Evolutionary conservation across 1,284 basidiomycete species (phyloP).

Genomic region (Moesziomyces antarcticus): DNA sequence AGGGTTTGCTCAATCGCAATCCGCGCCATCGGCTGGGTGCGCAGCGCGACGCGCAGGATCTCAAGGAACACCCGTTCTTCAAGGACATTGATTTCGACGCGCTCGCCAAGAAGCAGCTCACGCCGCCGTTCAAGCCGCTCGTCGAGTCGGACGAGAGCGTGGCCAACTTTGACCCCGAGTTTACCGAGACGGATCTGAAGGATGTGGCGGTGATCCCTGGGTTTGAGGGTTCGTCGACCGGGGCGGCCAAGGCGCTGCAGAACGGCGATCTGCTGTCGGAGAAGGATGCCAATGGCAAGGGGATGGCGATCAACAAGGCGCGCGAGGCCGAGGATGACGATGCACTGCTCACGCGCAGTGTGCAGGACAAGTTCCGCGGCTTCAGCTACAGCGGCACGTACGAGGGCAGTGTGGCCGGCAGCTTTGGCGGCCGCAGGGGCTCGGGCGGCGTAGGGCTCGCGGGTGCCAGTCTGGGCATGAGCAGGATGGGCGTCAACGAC

Average conservation of each 20-base stretch:
- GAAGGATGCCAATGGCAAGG: slow-evolving; percentile 29
- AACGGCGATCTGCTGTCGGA: slow-evolving; percentile 34
- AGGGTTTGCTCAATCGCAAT: slow-evolving; percentile 96
- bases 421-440: slow-evolving; percentile 55
- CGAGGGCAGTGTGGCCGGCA: slow-evolving; percentile 55
- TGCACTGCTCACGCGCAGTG: slow-evolving; percentile 53
- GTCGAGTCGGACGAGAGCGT: slow-evolving; percentile 98
- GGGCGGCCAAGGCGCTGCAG: slow-evolving; percentile 26
- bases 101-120: slow-evolving; percentile 87
- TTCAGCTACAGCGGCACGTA: slow-evolving; percentile 66
- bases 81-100: slow-evolving; percentile 74
- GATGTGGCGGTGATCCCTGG: slow-evolving; percentile 62
- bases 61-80: slow-evolving; percentile 98
- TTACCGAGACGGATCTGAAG: slow-evolving; percentile 83
- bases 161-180: slow-evolving; percentile 97
- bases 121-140: slow-evolving; percentile 96
- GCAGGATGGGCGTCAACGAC: slow-evolving; percentile 55
- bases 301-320: slow-evolving; percentile 42
- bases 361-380: slow-evolving; percentile 67
- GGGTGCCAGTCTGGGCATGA: slow-evolving; percentile 57
- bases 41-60: slow-evolving; percentile 86
- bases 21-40: slow-evolving; percentile 96
- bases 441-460: slow-evolving; percentile 43
- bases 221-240: slow-evolving; percentile 48
- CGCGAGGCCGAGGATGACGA: slow-evolving; percentile 35